Base-by-base conservation (phyloP, 345 rosid genomes). In the Heritiera fomes region DNA sequence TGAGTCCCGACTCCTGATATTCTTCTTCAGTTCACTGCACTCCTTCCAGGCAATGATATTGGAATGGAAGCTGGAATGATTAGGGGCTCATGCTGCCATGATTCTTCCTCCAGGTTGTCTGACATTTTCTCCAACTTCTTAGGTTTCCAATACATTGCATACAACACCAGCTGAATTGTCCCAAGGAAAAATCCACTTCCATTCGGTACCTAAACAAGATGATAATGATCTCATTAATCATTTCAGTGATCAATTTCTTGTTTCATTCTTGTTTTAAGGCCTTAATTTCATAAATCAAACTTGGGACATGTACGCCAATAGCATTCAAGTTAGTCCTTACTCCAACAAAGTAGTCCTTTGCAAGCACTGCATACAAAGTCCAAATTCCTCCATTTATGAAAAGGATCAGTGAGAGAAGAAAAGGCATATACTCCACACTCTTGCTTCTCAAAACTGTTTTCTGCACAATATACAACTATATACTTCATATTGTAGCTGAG, bases 391-490 rank as follows among this genome's bases (percentile, higher is more conserved):
- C 75, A 23, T 71, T 71, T 6, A 71, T 47, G 75, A 47, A 49
- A 71, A 71, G 59, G 41, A 71, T 47, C 14, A 71, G 13, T n/a
- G 75, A 71, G 58, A 71, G 75, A 9, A 71, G 58, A 38, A 71
- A 71, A 10, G 75, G 75, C 75, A 71, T 71, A 9, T 49, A 70
- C 75, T 45, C 75, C 59, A 70, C 75, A 55, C 75, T 70, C 38
- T 70, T 70, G 11, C 59, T 71, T 34, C 34, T 71, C 75, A 71
- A 43, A 18, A 71, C 75, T 71, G 60, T 71, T 71, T 71, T 50
- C 75, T 71, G 75, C n/a, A n/a, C 60, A 71, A n/a, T 7, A 17
- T 40, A 40, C 4, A 40, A 40, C 6, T 3, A 40, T 40, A 40
- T 40, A 40, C 43, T 34, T 34, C 38, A 34, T 34, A 34, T 34